Evolutionary conservation across 1,139 yeast genomes (phyloP).

Genomic region (Suhomyces yuchorum): DNA sequence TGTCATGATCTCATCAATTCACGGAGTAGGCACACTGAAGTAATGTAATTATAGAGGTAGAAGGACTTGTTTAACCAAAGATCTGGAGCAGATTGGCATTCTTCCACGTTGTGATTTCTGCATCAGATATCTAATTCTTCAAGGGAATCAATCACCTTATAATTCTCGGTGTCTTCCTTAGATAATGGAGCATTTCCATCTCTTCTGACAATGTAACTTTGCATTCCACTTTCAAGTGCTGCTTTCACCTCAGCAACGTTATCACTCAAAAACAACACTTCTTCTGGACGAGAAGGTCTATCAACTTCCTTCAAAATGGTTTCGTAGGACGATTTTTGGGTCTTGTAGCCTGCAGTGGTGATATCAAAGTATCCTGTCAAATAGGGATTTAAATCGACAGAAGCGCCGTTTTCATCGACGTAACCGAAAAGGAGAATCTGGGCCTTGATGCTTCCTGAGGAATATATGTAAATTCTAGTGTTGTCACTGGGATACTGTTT

Average conservation of each 20-base stretch:
- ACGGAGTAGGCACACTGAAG: neutral
- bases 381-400: conserved; percentile 52
- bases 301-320: conserved; percentile 56
- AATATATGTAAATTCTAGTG: conserved; percentile 65
- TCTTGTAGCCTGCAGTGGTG: conserved; percentile 77
- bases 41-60: neutral
- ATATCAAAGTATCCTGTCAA: conserved; percentile 81
- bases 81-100: no score
- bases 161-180: conserved; percentile 24
- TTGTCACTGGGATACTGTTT: conserved; percentile 29
- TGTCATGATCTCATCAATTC: neutral
- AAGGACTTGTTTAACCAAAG: neutral
- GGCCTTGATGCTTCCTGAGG: conserved; percentile 90
- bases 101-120: no score
- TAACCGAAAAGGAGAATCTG: conserved; percentile 75
- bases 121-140: conserved; percentile 5
- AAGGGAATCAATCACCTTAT: conserved; percentile 10
- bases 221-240: conserved; percentile 67
- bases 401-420: conserved; percentile 41
- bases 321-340: conserved; percentile 56
- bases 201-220: conserved; percentile 60
- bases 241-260: conserved; percentile 69
- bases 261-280: conserved; percentile 74
- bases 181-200: conserved; percentile 72
- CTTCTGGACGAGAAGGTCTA: conserved; percentile 21